Percentiles rank a stretch among this genome's conserved stretches.
Conservation (phyloP, 73 alveolate species). For the Paramecium pentaurelia region DNA sequence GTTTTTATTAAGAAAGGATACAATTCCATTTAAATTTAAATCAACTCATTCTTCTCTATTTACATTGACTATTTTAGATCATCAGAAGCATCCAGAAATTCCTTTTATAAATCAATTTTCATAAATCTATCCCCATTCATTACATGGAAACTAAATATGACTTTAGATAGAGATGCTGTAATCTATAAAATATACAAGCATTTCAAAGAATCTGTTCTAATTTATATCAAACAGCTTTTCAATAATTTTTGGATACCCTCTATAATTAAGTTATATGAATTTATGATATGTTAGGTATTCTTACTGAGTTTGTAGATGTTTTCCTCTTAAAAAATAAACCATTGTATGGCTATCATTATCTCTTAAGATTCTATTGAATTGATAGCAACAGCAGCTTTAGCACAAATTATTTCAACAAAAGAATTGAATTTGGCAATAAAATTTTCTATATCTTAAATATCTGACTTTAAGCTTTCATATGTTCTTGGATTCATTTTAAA, state of each 20-base stretch:
- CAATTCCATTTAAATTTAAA: not conserved
- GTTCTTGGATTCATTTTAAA: too few species aligned
- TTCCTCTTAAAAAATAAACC: not conserved
- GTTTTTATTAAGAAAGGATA: not conserved
- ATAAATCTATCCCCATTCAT: not conserved
- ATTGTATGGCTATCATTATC: not conserved
- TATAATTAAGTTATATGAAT: not conserved
- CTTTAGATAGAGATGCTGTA: too few species aligned
- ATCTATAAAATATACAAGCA: not conserved
- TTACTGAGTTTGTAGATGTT: too few species aligned
- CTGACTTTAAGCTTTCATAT: too few species aligned
- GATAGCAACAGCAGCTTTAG: not conserved
- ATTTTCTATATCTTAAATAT: too few species aligned
- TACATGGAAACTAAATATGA: not conserved
- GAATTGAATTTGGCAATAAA: too few species aligned
- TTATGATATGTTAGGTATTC: not conserved
- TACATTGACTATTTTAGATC: not conserved
- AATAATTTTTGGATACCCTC: not conserved
- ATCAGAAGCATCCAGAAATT: not conserved
- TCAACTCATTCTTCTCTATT: not conserved
- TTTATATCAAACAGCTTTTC: not conserved
- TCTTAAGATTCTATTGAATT: not conserved
- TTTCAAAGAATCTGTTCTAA: not conserved
- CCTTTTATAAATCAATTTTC: not conserved
- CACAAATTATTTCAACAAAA: not conserved